Evolutionary conservation across 495 filamentous ascomycete species (phyloP).

Genomic region (Neurospora sp.): DNA sequence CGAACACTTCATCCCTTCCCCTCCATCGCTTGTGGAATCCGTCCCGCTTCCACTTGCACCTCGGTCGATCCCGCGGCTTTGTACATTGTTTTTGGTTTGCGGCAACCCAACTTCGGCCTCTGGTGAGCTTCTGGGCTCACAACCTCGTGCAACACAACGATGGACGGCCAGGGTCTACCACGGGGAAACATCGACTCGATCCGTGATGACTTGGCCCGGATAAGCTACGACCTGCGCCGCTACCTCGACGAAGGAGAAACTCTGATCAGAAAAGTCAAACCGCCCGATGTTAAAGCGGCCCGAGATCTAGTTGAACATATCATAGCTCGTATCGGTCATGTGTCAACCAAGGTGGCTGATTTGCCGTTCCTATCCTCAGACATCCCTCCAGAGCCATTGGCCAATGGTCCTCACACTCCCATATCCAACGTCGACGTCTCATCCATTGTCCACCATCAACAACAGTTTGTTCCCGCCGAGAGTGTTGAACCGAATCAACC

Average conservation of each 20-base stretch:
- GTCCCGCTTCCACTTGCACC: not conserved
- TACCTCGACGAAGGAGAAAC: constrained; percentile 14
- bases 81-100: not conserved
- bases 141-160: constrained; percentile 15
- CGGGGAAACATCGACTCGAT: constrained; percentile 16
- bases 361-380: constrained; percentile 6
- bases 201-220: constrained; percentile 15
- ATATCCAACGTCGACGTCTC: constrained; percentile 4
- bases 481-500: not conserved
- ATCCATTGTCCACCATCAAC: not conserved
- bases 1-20: not conserved
- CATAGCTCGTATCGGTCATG: constrained; percentile 15
- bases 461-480: not conserved
- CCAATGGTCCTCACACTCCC: constrained; percentile 11
- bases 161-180: constrained; percentile 12
- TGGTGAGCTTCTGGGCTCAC: not conserved
- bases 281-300: constrained; percentile 16
- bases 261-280: constrained; percentile 16
- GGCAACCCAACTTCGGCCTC: not conserved
- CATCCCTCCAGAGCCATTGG: not conserved
- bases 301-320: constrained; percentile 15
- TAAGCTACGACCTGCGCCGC: constrained; percentile 13
- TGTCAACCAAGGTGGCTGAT: constrained; percentile 5
- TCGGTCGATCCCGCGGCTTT: constrained; percentile 3
- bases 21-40: not conserved